Evolutionary conservation across 331 rosid genomes (phyloP).

Genomic region (Pyracantha coccinea): DNA sequence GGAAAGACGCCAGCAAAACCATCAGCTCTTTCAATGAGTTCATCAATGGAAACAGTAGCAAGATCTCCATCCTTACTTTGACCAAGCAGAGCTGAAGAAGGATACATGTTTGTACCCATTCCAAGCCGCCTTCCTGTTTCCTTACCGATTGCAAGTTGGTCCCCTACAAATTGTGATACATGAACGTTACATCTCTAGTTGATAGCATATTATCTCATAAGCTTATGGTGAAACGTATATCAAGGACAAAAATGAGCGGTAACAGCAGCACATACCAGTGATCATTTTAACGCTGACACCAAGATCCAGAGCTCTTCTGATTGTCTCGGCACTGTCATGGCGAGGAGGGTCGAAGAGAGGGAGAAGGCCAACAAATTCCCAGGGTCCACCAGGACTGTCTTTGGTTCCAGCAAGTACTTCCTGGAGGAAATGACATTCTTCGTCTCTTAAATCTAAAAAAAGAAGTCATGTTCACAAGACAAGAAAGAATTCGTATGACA

Average conservation of each 20-base stretch:
- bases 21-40: conserved; percentile 37
- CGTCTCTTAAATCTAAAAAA: background rate
- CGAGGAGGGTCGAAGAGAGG: conserved; percentile 80
- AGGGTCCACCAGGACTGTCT: conserved; percentile 65
- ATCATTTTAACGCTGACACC: conserved; percentile 83
- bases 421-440: conserved; percentile 15
- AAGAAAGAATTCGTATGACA: background rate
- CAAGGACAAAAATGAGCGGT: background rate
- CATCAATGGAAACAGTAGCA: conserved; percentile 34
- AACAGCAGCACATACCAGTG: conserved; percentile 33
- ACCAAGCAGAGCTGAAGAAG: conserved; percentile 70
- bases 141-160: conserved; percentile 73
- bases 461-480: background rate
- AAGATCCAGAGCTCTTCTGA: conserved; percentile 72
- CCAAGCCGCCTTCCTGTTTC: conserved; percentile 86
- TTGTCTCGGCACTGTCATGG: conserved; percentile 79
- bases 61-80: conserved; percentile 32
- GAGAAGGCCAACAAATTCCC: conserved; percentile 79
- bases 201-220: background rate
- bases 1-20: conserved; percentile 79
- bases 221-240: background rate
- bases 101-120: conserved; percentile 82
- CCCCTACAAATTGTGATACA: conserved; percentile 31
- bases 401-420: conserved; percentile 63
- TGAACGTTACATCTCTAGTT: background rate